These are phyloP conservation scores for Colletotrichum sp. DNA, from an alignment of 2,329 filamentous ascomycete genomes.

Conservation along the genomic window DNA sequence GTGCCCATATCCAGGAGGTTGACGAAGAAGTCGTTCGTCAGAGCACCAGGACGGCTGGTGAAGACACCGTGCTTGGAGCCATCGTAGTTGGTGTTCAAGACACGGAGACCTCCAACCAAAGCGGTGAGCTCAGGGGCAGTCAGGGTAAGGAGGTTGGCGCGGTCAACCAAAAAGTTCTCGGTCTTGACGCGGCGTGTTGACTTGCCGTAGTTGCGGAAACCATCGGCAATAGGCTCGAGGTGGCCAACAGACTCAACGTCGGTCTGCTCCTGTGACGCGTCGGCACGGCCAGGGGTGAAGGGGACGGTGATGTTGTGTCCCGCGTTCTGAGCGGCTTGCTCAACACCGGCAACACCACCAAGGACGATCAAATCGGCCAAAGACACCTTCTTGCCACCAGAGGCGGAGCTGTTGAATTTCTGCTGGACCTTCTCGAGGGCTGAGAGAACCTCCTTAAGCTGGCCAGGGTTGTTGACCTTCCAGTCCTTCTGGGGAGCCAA, in stretches of 20 bases:
- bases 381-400: constrained; percentile 71
- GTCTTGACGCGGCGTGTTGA: constrained; percentile 64
- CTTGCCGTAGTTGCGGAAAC: constrained; percentile 81
- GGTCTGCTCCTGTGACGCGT: constrained; percentile 76
- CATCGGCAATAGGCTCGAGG: constrained; percentile 73
- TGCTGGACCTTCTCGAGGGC: constrained; percentile 70
- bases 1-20: constrained; percentile 75
- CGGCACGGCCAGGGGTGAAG: constrained; percentile 75
- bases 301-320: constrained; percentile 63
- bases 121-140: constrained; percentile 74
- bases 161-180: constrained; percentile 76
- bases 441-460: constrained; percentile 66
- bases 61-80: constrained; percentile 71
- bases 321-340: constrained; percentile 67
- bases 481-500: constrained; percentile 75
- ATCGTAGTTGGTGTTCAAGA: constrained; percentile 73
- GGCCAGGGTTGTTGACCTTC: constrained; percentile 75
- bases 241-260: constrained; percentile 69
- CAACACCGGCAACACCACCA: constrained; percentile 71
- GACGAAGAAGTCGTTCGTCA: constrained; percentile 84
- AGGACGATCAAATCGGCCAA: constrained; percentile 80
- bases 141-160: constrained; percentile 72
- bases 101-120: constrained; percentile 74
- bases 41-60: constrained; percentile 68
- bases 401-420: constrained; percentile 73